Conservation (phyloP, 768 basidiomycete species). For the Calvatia gigantea region DNA sequence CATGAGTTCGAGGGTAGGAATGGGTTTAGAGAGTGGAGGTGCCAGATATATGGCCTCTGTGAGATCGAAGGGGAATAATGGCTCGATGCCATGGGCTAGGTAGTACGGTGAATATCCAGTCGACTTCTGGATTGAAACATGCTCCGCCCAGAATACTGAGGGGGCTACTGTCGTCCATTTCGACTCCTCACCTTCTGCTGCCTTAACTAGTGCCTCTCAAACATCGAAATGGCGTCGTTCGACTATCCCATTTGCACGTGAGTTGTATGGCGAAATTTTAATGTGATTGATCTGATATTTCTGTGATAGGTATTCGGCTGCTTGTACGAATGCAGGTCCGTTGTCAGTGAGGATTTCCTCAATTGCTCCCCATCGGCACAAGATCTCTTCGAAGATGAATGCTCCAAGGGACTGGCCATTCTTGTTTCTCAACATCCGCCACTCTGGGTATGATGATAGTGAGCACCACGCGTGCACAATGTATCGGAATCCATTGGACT, state of each 20-base stretch:
- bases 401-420: conserved; percentile 18
- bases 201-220: conserved; percentile 26
- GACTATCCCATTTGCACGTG: conserved; percentile 31
- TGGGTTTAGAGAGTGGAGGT: no score
- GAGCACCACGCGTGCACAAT: conserved; percentile 25
- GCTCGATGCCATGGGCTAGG: conserved; percentile 26
- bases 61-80: conserved; percentile 28
- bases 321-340: no score
- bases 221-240: conserved; percentile 27
- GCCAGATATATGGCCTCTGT: conserved; percentile 18
- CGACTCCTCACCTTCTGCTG: conserved; percentile 22
- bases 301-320: conserved; percentile 15
- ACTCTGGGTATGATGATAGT: conserved; percentile 21
- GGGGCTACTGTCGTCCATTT: conserved; percentile 28
- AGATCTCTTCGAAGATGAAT: conserved; percentile 26
- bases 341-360: conserved; percentile 29
- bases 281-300: conserved; percentile 32
- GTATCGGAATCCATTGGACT: conserved; percentile 18
- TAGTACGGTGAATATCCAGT: conserved; percentile 33
- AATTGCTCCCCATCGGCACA: conserved; percentile 34
- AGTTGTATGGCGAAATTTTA: conserved; percentile 38
- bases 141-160: conserved; percentile 29
- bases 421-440: conserved; percentile 17
- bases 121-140: conserved; percentile 23
- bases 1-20: no score